A percentile compares a stretch with the other conserved stretches of the same genome.
phyloP scores from a whole-genome alignment of 108 stramenopile species.

The Epithemia pelagica region DNA sequence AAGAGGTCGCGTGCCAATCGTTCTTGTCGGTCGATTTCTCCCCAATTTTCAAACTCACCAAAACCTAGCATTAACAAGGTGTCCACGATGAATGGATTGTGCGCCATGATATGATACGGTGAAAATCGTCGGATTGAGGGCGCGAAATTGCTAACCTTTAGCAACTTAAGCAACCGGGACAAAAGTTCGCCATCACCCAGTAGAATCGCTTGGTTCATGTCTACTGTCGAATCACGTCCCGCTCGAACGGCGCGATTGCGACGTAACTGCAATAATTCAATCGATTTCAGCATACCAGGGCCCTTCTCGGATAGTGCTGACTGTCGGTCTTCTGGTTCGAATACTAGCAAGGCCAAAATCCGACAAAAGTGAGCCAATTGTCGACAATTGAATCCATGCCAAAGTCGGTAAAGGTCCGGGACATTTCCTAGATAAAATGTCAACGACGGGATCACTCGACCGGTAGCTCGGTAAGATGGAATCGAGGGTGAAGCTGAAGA shows the following conservation, averaged over 20 bases:
- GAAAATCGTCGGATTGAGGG: constrained; percentile 41
- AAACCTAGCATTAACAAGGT: constrained; percentile 52
- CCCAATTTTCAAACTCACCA: constrained; percentile 44
- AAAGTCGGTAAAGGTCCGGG: constrained; percentile 52
- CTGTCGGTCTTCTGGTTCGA: constrained; percentile 89
- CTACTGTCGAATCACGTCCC: constrained; percentile 62
- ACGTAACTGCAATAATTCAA: constrained; percentile 73
- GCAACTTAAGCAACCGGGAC: constrained; percentile 46
- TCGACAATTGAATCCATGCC: constrained; percentile 54
- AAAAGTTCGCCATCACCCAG: constrained; percentile 53
- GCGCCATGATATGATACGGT: constrained; percentile 54
- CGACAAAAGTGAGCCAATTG: constrained; percentile 84
- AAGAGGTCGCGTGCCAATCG: constrained; percentile 28
- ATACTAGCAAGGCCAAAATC: constrained; percentile 73
- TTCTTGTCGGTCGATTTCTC: constrained; percentile 38
- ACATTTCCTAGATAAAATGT: constrained; percentile 64
- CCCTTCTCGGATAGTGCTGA: neutral
- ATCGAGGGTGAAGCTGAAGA: neutral
- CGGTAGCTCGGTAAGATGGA: constrained; percentile 1
- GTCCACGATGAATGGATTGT: constrained; percentile 52
- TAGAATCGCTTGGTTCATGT: constrained; percentile 74
- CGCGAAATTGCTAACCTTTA: constrained; percentile 72
- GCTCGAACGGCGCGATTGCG: constrained; percentile 60
- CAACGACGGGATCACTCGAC: constrained; percentile 23
- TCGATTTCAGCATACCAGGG: constrained; percentile 52